Conservation (phyloP, 2,329 filamentous ascomycete genomes). For the Coleophoma eucalyptorum region DNA sequence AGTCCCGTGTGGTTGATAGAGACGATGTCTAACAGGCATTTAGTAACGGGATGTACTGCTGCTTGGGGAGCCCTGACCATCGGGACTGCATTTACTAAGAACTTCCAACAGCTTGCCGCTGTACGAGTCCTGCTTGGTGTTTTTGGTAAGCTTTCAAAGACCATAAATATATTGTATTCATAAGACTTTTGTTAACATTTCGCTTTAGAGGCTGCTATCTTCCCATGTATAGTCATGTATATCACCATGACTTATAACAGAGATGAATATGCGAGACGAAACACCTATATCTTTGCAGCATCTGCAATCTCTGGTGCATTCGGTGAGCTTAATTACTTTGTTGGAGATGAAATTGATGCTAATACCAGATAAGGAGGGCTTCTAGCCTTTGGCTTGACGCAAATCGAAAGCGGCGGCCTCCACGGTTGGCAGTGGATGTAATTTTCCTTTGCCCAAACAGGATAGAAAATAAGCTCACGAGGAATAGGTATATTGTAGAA, state of each 20-base stretch:
- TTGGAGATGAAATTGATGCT: not conserved
- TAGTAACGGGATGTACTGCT: constrained; percentile 1
- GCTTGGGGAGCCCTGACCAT: constrained; percentile 9
- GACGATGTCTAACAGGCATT: not conserved
- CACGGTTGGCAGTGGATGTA: constrained; percentile 4
- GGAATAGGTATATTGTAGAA: not conserved
- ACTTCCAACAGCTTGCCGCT: constrained; percentile 6
- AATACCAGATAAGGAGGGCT: not conserved
- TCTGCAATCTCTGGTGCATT: constrained; percentile 2
- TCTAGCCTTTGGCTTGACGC: constrained; percentile 1
- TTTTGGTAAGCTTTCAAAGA: not conserved
- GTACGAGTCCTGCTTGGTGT: constrained; percentile 7
- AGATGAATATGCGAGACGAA: not conserved
- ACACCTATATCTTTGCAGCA: constrained; percentile 1
- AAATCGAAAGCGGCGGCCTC: constrained; percentile 1
- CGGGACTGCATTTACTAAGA: constrained; percentile 11
- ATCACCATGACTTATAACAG: constrained; percentile 4
- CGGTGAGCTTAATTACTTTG: not conserved
- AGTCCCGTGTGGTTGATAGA: not conserved
- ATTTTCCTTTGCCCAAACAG: not conserved
- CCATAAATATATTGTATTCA: not conserved
- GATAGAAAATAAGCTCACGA: too few species aligned
- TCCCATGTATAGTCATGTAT: constrained; percentile 3
- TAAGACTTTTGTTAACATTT: not conserved
- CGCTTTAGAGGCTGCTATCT: not conserved